Base-by-base conservation (phyloP, 2,329 filamentous ascomycete species). In the Rutstroemia sp. region DNA sequence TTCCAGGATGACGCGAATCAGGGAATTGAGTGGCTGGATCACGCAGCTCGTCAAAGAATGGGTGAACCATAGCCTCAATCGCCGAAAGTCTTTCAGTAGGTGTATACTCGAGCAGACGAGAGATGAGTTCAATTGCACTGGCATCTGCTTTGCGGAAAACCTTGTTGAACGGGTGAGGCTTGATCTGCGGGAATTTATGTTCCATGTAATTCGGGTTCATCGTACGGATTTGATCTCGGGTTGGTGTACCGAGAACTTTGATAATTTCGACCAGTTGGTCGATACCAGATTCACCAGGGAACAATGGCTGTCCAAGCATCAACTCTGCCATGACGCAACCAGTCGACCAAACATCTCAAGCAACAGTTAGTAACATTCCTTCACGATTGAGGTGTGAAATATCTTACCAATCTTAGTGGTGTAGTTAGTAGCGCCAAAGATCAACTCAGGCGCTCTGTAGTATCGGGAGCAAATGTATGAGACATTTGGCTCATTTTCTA, bases 171-270 rank as follows among this genome's bases (percentile, higher is more conserved):
- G 94, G 94, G 70, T 99, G 94, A 58, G 94, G 94, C 79, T 99
- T 99, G 78, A 99, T 99, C 74, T 99, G 94, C 49, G 94, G 94
- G 75, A 99, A 99, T 78, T 97, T 97, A 78, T 99, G 94, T 77
- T 99, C 94, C 94, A 99, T 99, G 75, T 99, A 99, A 75, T 99
- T 99, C 58, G 94, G 94, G 75, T 99, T 99, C 94, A 99, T 99
- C 63, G 94, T 99, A 66, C 94, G 89, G 69, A 99, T 99, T 74
- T 99, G 94, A 73, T 99, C 94, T 63, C 94, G 83, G 38, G 94
- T 97, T 18, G 94, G 94, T 18, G 94, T 99, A 59, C 94, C 94
- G 59, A 99, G 78, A 53, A 99, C 92, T 77, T 99, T 99, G 80
- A 99, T 99, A 71, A 99, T 99, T 75, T 99, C 94, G 47, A 99